Base-by-base conservation (phyloP, 2,329 filamentous ascomycete species). In the Nothophaeocryptopus gaeumannii region DNA sequence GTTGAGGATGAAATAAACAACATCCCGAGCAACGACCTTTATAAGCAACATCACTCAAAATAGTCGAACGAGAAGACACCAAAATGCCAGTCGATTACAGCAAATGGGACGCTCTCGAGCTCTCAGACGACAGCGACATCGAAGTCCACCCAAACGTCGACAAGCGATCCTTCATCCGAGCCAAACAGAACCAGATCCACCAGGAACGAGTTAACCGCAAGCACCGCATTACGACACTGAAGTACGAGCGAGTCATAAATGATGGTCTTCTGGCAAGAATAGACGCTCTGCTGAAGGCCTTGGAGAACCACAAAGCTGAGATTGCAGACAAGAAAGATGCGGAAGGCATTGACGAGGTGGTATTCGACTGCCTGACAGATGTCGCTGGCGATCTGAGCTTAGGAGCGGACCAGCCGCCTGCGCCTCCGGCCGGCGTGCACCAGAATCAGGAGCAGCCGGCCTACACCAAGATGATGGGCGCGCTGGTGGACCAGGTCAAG, bases 101-200 rank as follows among this genome's bases (percentile, higher is more conserved):
- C 72, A 87, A 86, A 75, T 87, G 84, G 83, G 88, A 97, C 69
- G 85, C 87, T 52, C 82, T 99, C 67, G 93, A 99, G 83, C 84
- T 99, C 67, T 96, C 89, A 66, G 93, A 99, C 72, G 93, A 99
- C 73, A 96, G 90, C 44, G 93, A 99, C 66, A 85, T 99, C 63
- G 93, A 99, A 74, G 93, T 97, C 44, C 93, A 99, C 72, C 93
- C 93, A 53, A 99, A 99, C 69, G 93, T 99, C 69, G 93, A 99
- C 76, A 99, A 99, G 72, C 83, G 86, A 44, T 97, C 92, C 54
- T 99, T 99, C 72, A 99, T 99, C 70, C 89, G 92, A 59, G 95
- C 93, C 58, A 99, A 99, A 74, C 93, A 97, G 75, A 86, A 85
- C 63, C 91, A 99, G 74, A 99, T 99, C 63, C 93, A 99, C 71